Evolutionary conservation across 2,329 filamentous ascomycete species (phyloP).

Genomic region (Aspergillus sergii): DNA sequence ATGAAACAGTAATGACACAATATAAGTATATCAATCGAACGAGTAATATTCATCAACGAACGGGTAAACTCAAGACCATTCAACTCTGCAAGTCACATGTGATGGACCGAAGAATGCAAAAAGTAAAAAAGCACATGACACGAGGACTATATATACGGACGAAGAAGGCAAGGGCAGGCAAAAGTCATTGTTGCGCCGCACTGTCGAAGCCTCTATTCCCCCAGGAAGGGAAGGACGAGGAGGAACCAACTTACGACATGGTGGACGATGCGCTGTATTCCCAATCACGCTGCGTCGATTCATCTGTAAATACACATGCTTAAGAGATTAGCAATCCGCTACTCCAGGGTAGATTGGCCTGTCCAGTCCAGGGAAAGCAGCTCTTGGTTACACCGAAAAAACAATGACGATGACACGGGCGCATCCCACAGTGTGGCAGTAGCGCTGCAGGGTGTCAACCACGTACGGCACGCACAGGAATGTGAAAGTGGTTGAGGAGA

Average conservation of each 20-base stretch:
- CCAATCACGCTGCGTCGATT: constrained; percentile 40
- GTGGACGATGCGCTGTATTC: constrained; percentile 35
- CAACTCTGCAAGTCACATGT: constrained; percentile 9
- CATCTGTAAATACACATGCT: constrained; percentile 44
- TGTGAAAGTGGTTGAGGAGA: constrained; percentile 6
- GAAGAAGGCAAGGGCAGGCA: background rate
- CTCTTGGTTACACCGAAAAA: constrained; percentile 37
- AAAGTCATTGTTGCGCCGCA: background rate
- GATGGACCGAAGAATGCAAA: background rate
- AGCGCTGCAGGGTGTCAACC: constrained; percentile 28
- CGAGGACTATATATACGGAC: constrained; percentile 3
- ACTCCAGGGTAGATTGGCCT: constrained; percentile 31
- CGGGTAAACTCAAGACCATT: background rate
- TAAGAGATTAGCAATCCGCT: constrained; percentile 39
- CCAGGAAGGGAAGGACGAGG: constrained; percentile 16
- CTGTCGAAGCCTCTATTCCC: constrained; percentile 1
- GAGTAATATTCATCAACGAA: background rate
- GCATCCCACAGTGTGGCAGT: constrained; percentile 37
- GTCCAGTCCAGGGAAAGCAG: constrained; percentile 34
- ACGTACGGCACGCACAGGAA: constrained; percentile 4
- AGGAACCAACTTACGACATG: constrained; percentile 43
- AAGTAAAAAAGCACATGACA: constrained; percentile 11
- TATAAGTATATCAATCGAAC: background rate
- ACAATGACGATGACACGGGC: constrained; percentile 39
- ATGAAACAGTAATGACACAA: constrained; percentile 4